Percentiles rank a stretch among this genome's conserved stretches.
Conservation (phyloP, 164 flowering plant genomes). For the Magnolia changhungtana region DNA sequence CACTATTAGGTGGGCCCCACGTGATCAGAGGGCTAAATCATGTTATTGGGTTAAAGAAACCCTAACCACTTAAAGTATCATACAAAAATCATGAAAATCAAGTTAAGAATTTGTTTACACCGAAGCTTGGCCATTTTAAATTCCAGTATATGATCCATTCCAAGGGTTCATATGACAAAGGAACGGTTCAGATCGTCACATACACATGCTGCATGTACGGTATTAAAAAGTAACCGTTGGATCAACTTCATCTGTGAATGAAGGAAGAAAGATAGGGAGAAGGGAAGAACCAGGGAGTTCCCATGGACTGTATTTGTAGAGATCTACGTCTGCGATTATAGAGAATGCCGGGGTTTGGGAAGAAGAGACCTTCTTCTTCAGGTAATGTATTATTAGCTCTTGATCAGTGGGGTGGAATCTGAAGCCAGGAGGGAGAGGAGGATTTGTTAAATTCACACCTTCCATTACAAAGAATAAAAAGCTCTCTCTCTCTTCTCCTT, state of each 20-base stretch:
- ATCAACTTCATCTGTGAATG: background rate
- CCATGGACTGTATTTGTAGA: conserved; percentile 51
- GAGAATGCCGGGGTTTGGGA: conserved; percentile 59
- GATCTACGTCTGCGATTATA: conserved; percentile 73
- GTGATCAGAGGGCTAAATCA: too few relatives aligned
- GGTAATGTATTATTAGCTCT: conserved; percentile 66
- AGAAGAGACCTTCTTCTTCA: conserved; percentile 58
- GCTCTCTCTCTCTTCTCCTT: background rate
- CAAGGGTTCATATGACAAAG: too few relatives aligned
- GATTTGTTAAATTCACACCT: conserved; percentile 10
- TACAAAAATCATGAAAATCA: too few relatives aligned
- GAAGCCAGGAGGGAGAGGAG: conserved; percentile 81
- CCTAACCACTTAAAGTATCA: too few relatives aligned
- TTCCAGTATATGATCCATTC: too few relatives aligned
- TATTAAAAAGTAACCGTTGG: too few relatives aligned
- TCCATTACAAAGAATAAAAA: conserved; percentile 3
- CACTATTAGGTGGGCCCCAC: too few relatives aligned
- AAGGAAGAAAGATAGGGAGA: background rate
- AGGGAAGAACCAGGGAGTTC: conserved; percentile 68
- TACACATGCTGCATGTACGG: background rate
- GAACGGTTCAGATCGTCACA: background rate
- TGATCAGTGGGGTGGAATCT: conserved; percentile 89
- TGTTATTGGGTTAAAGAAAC: too few relatives aligned
- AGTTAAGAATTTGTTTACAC: too few relatives aligned
- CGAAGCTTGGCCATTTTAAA: too few relatives aligned